These are phyloP conservation scores for Aureobasidium zeae DNA, from an alignment of 2,329 filamentous ascomycete species.

Conservation along the genomic window DNA sequence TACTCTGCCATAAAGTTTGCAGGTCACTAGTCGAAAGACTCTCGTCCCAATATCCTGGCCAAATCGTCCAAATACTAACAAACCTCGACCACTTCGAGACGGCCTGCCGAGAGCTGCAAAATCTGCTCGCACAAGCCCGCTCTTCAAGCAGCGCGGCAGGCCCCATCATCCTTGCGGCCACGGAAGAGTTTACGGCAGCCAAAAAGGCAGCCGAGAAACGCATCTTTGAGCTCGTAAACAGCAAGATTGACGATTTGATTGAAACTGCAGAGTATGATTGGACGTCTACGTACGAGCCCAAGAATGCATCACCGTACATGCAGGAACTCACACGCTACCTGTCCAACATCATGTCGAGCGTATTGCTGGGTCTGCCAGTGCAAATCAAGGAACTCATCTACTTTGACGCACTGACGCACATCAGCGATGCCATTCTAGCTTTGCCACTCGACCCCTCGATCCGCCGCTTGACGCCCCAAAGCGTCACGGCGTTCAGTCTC, in stretches of 20 bases:
- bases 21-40: conserved; percentile 79
- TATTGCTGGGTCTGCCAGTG: conserved; percentile 80
- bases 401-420: conserved; percentile 89
- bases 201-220: conserved; percentile 96
- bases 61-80: conserved; percentile 97
- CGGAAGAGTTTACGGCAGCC: conserved; percentile 74
- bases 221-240: conserved; percentile 97
- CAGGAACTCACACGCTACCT: conserved; percentile 87
- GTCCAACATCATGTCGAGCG: conserved; percentile 93
- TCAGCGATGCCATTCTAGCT: conserved; percentile 49
- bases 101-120: conserved; percentile 82
- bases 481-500: conserved; percentile 67
- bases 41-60: conserved; percentile 85
- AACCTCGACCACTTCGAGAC: conserved; percentile 96
- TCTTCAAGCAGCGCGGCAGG: conserved; percentile 74
- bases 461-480: conserved; percentile 77
- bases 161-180: conserved; percentile 70
- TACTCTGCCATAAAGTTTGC: conserved; percentile 90
- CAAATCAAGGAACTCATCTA: conserved; percentile 98
- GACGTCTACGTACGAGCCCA: conserved; percentile 53
- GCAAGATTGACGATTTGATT: conserved; percentile 94
- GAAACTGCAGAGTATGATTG: conserved; percentile 98
- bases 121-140: conserved; percentile 72
- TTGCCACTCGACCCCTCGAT: conserved; percentile 72
- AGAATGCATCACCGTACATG: conserved; percentile 86